Conservation (phyloP, 1,284 basidiomycete species). For the Tilletia horrida region DNA sequence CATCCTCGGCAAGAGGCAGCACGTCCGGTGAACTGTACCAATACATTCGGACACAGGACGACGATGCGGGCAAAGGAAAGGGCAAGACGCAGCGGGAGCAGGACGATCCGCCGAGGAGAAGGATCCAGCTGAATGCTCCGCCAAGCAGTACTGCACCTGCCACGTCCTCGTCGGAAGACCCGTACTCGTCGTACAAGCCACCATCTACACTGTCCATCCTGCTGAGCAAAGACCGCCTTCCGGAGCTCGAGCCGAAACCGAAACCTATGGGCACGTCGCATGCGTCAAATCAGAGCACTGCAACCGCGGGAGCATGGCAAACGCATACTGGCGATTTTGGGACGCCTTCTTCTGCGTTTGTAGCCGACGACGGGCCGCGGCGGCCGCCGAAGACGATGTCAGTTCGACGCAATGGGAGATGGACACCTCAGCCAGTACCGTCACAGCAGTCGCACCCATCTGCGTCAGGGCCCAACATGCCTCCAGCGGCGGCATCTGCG, state of each 20-base stretch:
- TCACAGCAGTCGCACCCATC: background rate
- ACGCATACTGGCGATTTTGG: too few relatives aligned
- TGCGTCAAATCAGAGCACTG: too few relatives aligned
- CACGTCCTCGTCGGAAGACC: background rate
- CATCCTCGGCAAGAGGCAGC: slow-evolving; percentile 4
- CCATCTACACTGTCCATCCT: slow-evolving; percentile 13
- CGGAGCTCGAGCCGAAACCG: slow-evolving; percentile 16
- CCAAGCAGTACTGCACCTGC: background rate
- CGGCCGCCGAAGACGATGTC: slow-evolving; percentile 14
- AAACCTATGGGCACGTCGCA: background rate
- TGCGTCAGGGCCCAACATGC: background rate
- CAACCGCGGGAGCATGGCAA: too few relatives aligned
- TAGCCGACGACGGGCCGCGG: background rate
- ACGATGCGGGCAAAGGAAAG: background rate
- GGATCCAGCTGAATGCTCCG: slow-evolving; percentile 12
- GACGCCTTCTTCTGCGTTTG: too few relatives aligned
- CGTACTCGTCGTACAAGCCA: slow-evolving; percentile 11
- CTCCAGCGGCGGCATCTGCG: background rate
- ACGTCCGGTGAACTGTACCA: background rate
- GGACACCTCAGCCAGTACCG: background rate
- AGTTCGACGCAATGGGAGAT: background rate
- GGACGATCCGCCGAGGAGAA: background rate
- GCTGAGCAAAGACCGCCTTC: slow-evolving; percentile 13
- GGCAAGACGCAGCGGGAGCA: background rate
- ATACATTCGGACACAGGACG: slow-evolving; percentile 16